Base-by-base conservation (phyloP, 768 basidiomycete genomes). In the Sarcodon aspratus region DNA sequence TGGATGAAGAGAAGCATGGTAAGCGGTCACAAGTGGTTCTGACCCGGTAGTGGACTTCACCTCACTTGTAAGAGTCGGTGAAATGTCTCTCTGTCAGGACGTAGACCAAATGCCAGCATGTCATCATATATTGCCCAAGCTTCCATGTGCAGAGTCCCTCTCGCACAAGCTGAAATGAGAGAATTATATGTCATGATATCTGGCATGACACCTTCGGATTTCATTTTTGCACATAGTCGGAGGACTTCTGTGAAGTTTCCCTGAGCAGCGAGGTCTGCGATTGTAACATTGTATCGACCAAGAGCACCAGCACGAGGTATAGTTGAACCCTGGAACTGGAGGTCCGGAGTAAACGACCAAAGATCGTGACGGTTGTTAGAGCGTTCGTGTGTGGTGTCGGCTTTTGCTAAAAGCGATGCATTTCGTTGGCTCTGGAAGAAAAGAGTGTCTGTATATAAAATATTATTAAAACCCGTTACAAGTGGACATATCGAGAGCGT, bases 101-200 rank as follows among this genome's bases (percentile, higher is more conserved):
- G 51, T 17, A 88, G 52, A 2, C 71, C 73, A 38, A 70, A 54
- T 13, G 68, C 59, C 33, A 69, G 46, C 82, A 88, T 86, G 59
- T 88, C 84, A 34, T 83, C 80, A 31, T 83, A 63, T 48, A 84
- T 71, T 13, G 82, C 84, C 69, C 73, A 74, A 4, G 80, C 73
- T 51, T 85, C 78, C 31, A 71, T 55, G 59, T 66, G 67, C 8
- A 70, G 55, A 5, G 65, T 67, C 35, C 73, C 66, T 7, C 58
- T 53, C 0, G 74, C 69, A 48, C 78, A 69, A 35, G 75, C 71
- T 3, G 65, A 58, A 33, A 89, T 65, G 3, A 90, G 63, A 3
- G 66, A 60, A 51, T 79, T 74, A 59, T 88, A 89, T 0, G 76
- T 72, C 33, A 63, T 54, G 12, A 72, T 34, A 53, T 80, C 72